Evolutionary conservation across 257 asterid genomes (phyloP).

Genomic region (Ilex aquifolium): DNA sequence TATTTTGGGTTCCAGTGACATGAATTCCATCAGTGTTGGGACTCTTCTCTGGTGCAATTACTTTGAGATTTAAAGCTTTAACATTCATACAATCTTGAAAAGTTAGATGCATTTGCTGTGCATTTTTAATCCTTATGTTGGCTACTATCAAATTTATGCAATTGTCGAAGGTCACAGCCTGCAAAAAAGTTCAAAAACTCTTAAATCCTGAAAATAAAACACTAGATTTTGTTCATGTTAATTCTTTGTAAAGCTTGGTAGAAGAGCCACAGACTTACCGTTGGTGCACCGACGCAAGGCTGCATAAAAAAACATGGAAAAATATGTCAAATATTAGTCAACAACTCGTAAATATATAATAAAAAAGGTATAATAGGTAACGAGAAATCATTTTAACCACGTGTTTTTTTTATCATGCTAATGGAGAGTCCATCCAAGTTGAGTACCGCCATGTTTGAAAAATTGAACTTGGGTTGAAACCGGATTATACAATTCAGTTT

Average conservation of each 20-base stretch:
- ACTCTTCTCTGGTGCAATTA: constrained; percentile 45
- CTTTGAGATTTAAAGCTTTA: constrained; percentile 31
- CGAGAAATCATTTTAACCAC: too few relatives aligned
- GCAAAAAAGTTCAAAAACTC: neutral
- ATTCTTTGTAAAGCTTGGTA: too few relatives aligned
- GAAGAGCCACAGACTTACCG: neutral
- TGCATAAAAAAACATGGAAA: neutral
- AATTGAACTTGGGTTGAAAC: too few relatives aligned
- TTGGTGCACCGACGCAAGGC: constrained; percentile 1
- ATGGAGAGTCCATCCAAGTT: too few relatives aligned
- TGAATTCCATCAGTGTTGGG: constrained; percentile 74
- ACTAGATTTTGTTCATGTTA: too few relatives aligned
- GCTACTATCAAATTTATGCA: neutral
- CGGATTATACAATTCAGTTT: too few relatives aligned
- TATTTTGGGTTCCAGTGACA: constrained; percentile 38
- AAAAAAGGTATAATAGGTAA: too few relatives aligned
- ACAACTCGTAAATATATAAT: neutral
- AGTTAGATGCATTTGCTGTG: constrained; percentile 29
- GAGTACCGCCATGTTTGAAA: too few relatives aligned
- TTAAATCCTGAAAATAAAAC: too few relatives aligned
- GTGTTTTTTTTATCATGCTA: too few relatives aligned
- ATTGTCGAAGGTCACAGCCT: neutral
- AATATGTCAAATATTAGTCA: neutral
- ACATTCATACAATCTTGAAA: constrained; percentile 39
- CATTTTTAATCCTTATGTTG: neutral